Base-by-base conservation (phyloP, 371 early-diverging fungal genomes). In the Syncephalis plumigaleata region DNA sequence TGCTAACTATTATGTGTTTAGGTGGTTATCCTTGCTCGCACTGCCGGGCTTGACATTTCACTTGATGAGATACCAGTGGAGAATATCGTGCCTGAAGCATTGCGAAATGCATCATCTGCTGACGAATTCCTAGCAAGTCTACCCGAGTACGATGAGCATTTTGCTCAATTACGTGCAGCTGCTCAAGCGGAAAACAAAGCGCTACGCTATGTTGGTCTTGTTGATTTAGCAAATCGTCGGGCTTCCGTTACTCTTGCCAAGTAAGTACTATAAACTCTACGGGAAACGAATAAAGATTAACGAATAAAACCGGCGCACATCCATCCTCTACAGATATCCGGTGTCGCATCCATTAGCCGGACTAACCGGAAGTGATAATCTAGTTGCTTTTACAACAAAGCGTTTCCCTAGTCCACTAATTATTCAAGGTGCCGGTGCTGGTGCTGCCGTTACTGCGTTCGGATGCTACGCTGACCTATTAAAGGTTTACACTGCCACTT, bases 361-460 rank as follows among this genome's bases (percentile, higher is more conserved):
- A n/a, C 70, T 97, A 48, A 85, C 83, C 64, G 91, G 91, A 36
- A 89, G 90, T 64, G 96, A 97, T 55, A 97, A 97, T 62, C 87
- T 95, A 53, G 82, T 96, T 59, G 84, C 87, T 9, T 90, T 95
- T 59, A 87, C 81, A 15, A 94, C 98, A 0, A 75, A 83, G 58
- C 68, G 87, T 26, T 97, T 93, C 77, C 86, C 92, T 21, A 88
- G 71, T 55, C 88, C 89, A 24, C 61, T 97, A 44, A 90, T 91
- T 60, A 79, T 97, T 49, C 92, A 91, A 67, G 97, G 97, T 13
- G 84, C 94, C 36, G 97, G 97, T 21, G 97, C 97, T 20, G 97
- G 97, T 17, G 87, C 85, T 27, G 86, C 80, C n/a, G 92, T 92
- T 45, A 96, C 97, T 17, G 91, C 95, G 2, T 91, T 86, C 65